Evolutionary conservation across 345 rosid genomes (phyloP), one percentile per base, ranked within the genome.

Genomic region (Carallia pectinifolia): DNA sequence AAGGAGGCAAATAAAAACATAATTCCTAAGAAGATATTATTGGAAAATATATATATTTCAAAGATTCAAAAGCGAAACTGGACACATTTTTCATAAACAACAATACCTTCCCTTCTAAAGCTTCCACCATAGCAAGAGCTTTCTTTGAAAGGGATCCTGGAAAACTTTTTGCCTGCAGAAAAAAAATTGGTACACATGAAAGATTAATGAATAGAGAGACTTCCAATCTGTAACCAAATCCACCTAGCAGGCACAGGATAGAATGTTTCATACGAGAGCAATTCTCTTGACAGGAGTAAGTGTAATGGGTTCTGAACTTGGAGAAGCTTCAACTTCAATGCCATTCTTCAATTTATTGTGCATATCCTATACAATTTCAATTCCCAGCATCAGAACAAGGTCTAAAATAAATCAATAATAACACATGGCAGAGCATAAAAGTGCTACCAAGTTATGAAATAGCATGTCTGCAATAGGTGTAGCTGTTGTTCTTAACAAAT

Each of bases 81-180:
- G 68, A 64, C 39, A 62, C 54, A 6, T 37, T 75, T 54, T 37
- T 58, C 63, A 74, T 15, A 61, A 19, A 10, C 50, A 72, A 15
- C 64, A 72, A 85, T n/a, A 91, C 99, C 92, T 91, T 95, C 56
- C 99, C 97, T 82, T 95, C 97, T 84, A 91, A 78, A 76, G 96
- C 81, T 75, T 88, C 97, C 65, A 77, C 83, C 33, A 89, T 86
- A 4, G 79, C 83, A 80, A 90, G 75, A 66, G 93, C 97, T 72
- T 85, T 90, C 79, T 79, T 91, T 55, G 93, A 82, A 63, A 91
- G 83, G 64, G 89, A 33, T 72, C 89, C 87, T 0, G 84, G 86
- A 73, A 95, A 85, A 80, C 80, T 85, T 84, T 90, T 95, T 53
- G 93, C 97, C 97, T 95, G 81, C 68, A 69, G 48, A 23, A 23